Conservation (phyloP, 306 rosid species). For the Astragalus membranaceus region DNA sequence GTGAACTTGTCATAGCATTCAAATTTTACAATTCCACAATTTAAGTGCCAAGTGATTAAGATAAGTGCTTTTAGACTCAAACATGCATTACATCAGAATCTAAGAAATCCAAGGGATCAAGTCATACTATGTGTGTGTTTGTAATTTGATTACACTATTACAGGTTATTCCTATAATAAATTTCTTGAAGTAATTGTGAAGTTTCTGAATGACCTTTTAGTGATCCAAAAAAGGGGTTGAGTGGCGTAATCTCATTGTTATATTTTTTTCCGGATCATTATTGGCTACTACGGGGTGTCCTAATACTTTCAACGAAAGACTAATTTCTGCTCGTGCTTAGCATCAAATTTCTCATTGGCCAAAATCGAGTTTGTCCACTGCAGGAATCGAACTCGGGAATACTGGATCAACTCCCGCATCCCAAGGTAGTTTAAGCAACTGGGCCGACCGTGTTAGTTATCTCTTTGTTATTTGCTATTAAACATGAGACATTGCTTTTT, state of each 20-base stretch:
- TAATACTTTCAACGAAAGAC: too few species aligned
- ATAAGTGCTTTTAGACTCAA: conserved; percentile 10
- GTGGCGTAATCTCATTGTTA: neutral
- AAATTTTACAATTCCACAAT: neutral
- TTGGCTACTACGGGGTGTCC: too few species aligned
- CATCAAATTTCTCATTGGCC: too few species aligned
- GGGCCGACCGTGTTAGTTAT: too few species aligned
- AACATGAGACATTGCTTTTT: conserved; percentile 11
- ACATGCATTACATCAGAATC: neutral
- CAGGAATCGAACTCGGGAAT: too few species aligned
- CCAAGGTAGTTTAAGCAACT: too few species aligned
- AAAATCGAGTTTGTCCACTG: too few species aligned
- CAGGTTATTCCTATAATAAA: conserved; percentile 8
- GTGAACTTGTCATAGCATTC: neutral
- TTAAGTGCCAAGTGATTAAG: neutral
- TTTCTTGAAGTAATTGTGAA: conserved; percentile 22
- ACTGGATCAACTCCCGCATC: too few species aligned
- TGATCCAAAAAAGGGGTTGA: conserved; percentile 32
- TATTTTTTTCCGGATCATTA: too few species aligned
- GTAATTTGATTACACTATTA: neutral
- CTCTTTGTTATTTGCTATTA: neutral
- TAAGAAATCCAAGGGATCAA: neutral
- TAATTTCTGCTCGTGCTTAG: too few species aligned
- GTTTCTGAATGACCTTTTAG: conserved; percentile 23
- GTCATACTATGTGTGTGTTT: neutral